These are phyloP conservation scores for Pleurozium schreberi DNA, from an alignment of 225 moss, liverwort and hornwort species.

Conservation along the genomic window DNA sequence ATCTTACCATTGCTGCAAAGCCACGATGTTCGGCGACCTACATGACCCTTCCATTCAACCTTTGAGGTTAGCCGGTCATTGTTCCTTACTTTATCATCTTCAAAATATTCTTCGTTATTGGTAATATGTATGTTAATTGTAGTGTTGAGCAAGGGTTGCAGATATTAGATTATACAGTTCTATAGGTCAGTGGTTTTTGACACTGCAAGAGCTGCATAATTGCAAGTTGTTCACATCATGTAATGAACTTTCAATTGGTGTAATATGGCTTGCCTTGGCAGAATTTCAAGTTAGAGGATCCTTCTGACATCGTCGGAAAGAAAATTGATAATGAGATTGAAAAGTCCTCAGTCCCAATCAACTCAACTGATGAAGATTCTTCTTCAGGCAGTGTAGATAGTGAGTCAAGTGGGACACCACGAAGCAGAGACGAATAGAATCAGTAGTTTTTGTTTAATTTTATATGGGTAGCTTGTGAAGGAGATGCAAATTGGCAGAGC, in stretches of 20 bases:
- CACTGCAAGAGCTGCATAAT: neutral
- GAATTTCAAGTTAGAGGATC: neutral
- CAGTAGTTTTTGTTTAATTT: neutral
- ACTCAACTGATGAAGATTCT: neutral
- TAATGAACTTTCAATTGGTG: neutral
- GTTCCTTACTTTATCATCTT: neutral
- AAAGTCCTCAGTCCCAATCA: neutral
- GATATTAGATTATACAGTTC: neutral
- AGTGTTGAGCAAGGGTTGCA: neutral
- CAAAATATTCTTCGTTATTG: neutral
- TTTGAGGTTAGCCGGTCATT: slow-evolving; percentile 3
- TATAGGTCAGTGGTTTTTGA: neutral
- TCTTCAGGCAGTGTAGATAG: neutral
- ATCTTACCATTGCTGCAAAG: slow-evolving; percentile 17
- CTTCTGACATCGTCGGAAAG: neutral
- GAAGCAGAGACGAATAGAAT: neutral
- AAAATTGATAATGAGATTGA: slow-evolving; percentile 5
- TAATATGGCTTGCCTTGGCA: neutral
- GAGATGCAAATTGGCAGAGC: neutral
- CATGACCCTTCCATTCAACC: neutral
- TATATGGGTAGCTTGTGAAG: neutral
- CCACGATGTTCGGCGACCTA: slow-evolving; percentile 6
- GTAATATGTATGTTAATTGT: neutral
- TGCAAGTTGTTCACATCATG: neutral
- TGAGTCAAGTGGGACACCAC: neutral